A percentile compares a stretch with the other conserved stretches of the same genome.
Conservation (phyloP, 257 asterid genomes). For the Salvia hispanica region DNA sequence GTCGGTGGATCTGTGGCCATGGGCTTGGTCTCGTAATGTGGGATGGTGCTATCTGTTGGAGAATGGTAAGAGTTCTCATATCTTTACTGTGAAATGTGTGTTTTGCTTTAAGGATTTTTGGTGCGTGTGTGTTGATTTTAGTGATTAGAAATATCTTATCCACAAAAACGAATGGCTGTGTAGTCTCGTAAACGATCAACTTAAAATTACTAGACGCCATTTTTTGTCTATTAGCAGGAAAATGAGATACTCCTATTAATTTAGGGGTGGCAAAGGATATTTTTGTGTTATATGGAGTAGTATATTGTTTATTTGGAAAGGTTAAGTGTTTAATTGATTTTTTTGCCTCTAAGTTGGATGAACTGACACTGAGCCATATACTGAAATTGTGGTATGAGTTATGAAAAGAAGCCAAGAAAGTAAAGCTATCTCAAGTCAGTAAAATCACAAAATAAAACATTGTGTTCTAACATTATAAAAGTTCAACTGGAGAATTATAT, state of each 20-base stretch:
- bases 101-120: conserved; percentile 7
- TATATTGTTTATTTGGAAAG: background rate
- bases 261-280: background rate
- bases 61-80: conserved; percentile 52
- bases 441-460: background rate
- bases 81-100: conserved; percentile 18
- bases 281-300: background rate
- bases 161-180: conserved; percentile 49
- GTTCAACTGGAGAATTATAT: background rate
- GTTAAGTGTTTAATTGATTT: too few species aligned
- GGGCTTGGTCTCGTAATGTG: conserved; percentile 33
- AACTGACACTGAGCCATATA: background rate
- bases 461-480: background rate
- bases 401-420: background rate
- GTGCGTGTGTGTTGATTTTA: background rate
- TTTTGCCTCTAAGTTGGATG: too few species aligned
- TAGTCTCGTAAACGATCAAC: conserved; percentile 15
- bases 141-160: conserved; percentile 45
- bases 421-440: background rate
- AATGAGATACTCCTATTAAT: background rate
- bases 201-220: background rate
- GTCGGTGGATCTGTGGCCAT: conserved; percentile 33
- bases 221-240: conserved; percentile 20
- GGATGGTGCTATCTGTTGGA: conserved; percentile 38
- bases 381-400: background rate